These are phyloP conservation scores for Alloteropsis semialata DNA, from an alignment of 176 grass and related monocot species.

Conservation along the genomic window DNA sequence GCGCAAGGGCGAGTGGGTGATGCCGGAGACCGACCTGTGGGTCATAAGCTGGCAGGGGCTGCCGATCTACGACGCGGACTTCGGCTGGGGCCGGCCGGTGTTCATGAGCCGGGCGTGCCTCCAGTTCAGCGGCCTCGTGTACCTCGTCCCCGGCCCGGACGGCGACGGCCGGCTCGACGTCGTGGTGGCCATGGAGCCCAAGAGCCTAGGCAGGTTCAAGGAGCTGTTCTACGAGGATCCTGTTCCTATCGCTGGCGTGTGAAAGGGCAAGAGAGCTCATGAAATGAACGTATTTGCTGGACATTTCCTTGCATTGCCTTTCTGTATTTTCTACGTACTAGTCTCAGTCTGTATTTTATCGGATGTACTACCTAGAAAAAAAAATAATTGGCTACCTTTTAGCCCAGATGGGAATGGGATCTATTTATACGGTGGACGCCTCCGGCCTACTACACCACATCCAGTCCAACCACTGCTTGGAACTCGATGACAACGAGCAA, in stretches of 20 bases:
- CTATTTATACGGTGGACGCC: no score
- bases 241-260: no score
- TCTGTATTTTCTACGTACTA: no score
- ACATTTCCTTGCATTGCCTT: no score
- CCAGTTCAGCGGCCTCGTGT: conserved; percentile 33
- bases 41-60: conserved; percentile 64
- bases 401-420: neutral
- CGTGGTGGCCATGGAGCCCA: conserved; percentile 27
- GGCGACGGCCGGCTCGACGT: conserved; percentile 33
- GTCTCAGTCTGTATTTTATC: no score
- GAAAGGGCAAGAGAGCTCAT: no score
- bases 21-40: conserved; percentile 47
- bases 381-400: no score
- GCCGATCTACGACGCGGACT: conserved; percentile 57
- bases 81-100: conserved; percentile 56
- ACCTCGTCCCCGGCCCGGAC: conserved; percentile 33
- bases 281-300: no score
- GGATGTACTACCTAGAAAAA: no score
- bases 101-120: conserved; percentile 42
- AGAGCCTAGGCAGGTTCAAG: conserved; percentile 29
- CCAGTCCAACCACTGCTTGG: neutral
- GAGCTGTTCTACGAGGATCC: conserved; percentile 9
- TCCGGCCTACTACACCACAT: no score
- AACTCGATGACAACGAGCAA: neutral
- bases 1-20: conserved; percentile 31